These are phyloP conservation scores for Naganishia vaughanmartiniae DNA, from an alignment of 768 basidiomycete species.

Conservation along the genomic window DNA sequence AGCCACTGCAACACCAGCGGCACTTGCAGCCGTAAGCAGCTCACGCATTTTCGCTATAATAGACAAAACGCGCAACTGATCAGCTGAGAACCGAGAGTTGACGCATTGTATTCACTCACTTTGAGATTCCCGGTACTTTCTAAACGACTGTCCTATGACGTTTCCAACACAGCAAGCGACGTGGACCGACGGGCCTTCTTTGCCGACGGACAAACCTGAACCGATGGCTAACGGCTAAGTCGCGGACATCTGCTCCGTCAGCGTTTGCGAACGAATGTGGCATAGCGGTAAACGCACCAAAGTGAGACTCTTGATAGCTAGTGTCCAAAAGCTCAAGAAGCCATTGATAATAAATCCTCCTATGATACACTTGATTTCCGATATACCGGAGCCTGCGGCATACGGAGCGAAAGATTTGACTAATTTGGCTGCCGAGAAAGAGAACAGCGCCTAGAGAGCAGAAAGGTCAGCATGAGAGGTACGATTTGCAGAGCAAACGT, in stretches of 20 bases:
- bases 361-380: conserved; percentile 96
- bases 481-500: neutral
- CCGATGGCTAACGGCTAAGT: conserved; percentile 89
- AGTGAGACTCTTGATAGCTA: conserved; percentile 89
- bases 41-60: conserved; percentile 64
- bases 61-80: neutral
- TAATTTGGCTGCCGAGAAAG: conserved; percentile 81
- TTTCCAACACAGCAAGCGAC: conserved; percentile 92
- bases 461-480: conserved; percentile 15
- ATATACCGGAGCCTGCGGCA: conserved; percentile 96
- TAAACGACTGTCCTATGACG: conserved; percentile 80
- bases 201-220: conserved; percentile 93
- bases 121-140: conserved; percentile 79
- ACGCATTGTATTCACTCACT: conserved; percentile 58
- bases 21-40: conserved; percentile 89
- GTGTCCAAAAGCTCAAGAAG: conserved; percentile 82
- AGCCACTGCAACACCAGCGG: conserved; percentile 96
- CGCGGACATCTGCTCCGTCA: neutral
- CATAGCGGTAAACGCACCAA: conserved; percentile 61
- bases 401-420: conserved; percentile 86
- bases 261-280: neutral
- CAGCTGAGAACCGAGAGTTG: neutral
- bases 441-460: conserved; percentile 65
- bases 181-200: conserved; percentile 97
- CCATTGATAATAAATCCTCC: conserved; percentile 97